Conservation (phyloP, 805 yeast species). For the Candida piceae region DNA sequence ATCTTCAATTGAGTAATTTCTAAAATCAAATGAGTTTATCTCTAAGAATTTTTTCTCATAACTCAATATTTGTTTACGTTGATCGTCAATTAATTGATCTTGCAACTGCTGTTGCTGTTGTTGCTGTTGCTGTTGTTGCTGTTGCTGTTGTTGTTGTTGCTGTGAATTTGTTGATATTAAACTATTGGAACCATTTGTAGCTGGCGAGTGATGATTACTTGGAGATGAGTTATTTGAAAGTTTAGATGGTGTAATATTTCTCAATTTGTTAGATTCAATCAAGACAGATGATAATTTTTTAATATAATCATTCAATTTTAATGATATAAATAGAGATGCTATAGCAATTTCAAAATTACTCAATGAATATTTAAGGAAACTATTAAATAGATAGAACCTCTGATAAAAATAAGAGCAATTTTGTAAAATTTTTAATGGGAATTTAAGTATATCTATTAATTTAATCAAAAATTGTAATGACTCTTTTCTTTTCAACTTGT, state of each 20-base stretch:
- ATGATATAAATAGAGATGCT: constrained; percentile 63
- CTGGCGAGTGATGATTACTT: too few relatives aligned
- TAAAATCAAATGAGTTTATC: constrained; percentile 73
- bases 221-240: too few relatives aligned
- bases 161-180: too few relatives aligned
- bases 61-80: constrained; percentile 50
- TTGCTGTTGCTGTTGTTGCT: too few relatives aligned
- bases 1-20: constrained; percentile 63
- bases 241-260: constrained; percentile 11
- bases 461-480: constrained; percentile 51
- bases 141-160: too few relatives aligned
- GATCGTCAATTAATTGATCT: constrained; percentile 40
- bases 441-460: constrained; percentile 47
- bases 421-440: constrained; percentile 67
- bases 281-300: constrained; percentile 67
- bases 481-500: constrained; percentile 26
- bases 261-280: constrained; percentile 36
- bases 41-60: constrained; percentile 73
- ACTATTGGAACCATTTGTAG: too few relatives aligned
- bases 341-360: constrained; percentile 57
- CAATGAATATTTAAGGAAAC: constrained; percentile 43
- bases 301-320: constrained; percentile 79
- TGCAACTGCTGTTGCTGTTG: constrained; percentile 17
- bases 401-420: constrained; percentile 72
- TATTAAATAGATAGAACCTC: constrained; percentile 60